A percentile compares a stretch with the other conserved stretches of the same genome.
These are phyloP conservation scores for Fusarium agapanthi DNA, from an alignment of 2,329 filamentous ascomycete species.

Conservation along the genomic window DNA sequence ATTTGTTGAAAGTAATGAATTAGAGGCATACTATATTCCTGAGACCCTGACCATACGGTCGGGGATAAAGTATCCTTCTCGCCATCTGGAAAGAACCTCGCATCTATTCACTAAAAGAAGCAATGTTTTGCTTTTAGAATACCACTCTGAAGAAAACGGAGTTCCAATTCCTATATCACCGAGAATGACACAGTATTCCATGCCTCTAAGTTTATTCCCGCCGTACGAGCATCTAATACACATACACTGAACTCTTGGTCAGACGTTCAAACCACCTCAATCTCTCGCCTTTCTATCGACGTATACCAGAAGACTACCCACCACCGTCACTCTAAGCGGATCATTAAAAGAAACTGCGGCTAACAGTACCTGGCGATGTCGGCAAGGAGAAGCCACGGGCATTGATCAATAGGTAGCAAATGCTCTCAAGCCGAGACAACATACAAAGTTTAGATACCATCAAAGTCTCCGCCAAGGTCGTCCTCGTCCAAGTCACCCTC, in stretches of 20 bases:
- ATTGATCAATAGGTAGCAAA: conserved; percentile 11
- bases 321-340: conserved; percentile 16
- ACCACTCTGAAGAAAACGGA: background rate
- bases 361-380: conserved; percentile 16
- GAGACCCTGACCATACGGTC: rapidly evolving
- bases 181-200: conserved; percentile 1
- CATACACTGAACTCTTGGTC: conserved; percentile 31
- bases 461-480: conserved; percentile 94
- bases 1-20: background rate
- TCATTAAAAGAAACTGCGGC: conserved; percentile 34
- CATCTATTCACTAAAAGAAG: background rate
- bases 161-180: background rate
- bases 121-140: background rate
- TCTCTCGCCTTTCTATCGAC: conserved; percentile 28
- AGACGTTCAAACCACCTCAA: conserved; percentile 11
- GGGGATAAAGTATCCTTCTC: background rate
- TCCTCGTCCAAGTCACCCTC: conserved; percentile 97
- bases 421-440: conserved; percentile 16
- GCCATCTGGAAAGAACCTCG: no score
- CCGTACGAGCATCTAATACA: conserved; percentile 41
- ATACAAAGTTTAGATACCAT: conserved; percentile 76
- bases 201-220: conserved; percentile 20
- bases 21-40: background rate
- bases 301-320: conserved; percentile 18
- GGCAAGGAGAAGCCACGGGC: conserved; percentile 11